phyloP scores from a whole-genome alignment of 768 basidiomycete genomes.

The Mycena vulgaris region DNA sequence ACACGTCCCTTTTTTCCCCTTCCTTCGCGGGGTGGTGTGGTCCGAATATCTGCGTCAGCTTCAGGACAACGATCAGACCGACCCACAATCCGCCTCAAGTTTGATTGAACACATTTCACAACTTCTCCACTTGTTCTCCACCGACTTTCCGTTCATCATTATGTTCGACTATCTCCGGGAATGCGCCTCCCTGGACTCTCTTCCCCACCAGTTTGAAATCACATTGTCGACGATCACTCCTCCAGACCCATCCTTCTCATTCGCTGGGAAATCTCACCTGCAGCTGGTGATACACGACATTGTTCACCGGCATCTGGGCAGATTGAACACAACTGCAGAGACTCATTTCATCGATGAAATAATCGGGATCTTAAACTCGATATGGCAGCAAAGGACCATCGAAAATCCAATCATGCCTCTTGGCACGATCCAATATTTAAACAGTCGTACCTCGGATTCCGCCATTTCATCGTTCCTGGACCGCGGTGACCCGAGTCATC shows the following conservation, averaged over 20 bases:
- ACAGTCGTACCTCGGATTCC: background rate
- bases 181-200: background rate
- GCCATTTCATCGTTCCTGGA: background rate
- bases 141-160: background rate
- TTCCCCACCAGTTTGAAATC: background rate
- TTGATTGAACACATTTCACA: background rate
- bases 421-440: background rate
- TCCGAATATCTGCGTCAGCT: background rate
- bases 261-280: background rate
- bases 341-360: background rate
- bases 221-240: background rate
- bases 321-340: background rate
- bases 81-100: background rate
- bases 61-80: background rate
- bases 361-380: background rate
- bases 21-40: background rate
- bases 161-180: background rate
- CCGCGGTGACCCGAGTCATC: background rate
- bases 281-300: background rate
- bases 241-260: background rate
- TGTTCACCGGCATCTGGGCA: background rate
- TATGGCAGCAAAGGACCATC: background rate
- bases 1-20: background rate
- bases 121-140: background rate
- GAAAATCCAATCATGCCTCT: background rate